phyloP scores from a whole-genome alignment of 1,284 basidiomycete genomes.

The Sanghuangporus sanghuang region DNA sequence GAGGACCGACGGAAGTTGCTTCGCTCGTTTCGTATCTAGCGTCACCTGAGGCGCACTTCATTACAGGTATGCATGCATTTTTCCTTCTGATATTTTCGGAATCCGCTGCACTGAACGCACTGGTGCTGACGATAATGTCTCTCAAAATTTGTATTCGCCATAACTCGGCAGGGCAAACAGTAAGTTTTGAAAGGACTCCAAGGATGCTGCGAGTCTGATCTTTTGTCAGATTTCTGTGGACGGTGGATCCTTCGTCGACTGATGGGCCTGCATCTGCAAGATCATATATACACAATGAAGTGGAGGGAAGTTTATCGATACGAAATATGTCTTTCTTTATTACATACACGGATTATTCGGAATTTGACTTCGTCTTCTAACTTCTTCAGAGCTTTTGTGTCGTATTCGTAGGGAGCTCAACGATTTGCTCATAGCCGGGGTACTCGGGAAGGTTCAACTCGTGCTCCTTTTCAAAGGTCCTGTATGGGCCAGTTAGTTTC shows the following conservation, averaged over 20 bases:
- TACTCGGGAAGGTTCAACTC: slow-evolving; percentile 76
- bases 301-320: not conserved
- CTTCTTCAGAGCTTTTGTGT: slow-evolving; percentile 9
- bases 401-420: slow-evolving; percentile 46
- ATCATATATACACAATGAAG: not conserved
- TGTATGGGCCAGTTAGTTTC: slow-evolving; percentile 6
- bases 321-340: not conserved
- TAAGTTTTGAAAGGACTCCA: not conserved
- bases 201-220: not conserved
- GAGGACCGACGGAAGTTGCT: slow-evolving; percentile 16
- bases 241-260: slow-evolving; percentile 5
- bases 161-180: slow-evolving; percentile 6
- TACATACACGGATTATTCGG: not conserved
- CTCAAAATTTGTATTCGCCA: not conserved
- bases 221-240: slow-evolving; percentile 1
- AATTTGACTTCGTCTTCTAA: not conserved
- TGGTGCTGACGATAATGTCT: not conserved
- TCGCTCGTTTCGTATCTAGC: slow-evolving; percentile 20
- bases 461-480: slow-evolving; percentile 67
- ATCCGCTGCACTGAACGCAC: too few relatives aligned
- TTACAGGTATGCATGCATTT: slow-evolving; percentile 18
- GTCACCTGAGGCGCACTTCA: slow-evolving; percentile 20
- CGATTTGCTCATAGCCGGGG: slow-evolving; percentile 74
- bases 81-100: not conserved
- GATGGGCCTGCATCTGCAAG: not conserved